These are phyloP conservation scores for Arthrinium puccinioides DNA, from an alignment of 2,329 filamentous ascomycete genomes.

Conservation along the genomic window DNA sequence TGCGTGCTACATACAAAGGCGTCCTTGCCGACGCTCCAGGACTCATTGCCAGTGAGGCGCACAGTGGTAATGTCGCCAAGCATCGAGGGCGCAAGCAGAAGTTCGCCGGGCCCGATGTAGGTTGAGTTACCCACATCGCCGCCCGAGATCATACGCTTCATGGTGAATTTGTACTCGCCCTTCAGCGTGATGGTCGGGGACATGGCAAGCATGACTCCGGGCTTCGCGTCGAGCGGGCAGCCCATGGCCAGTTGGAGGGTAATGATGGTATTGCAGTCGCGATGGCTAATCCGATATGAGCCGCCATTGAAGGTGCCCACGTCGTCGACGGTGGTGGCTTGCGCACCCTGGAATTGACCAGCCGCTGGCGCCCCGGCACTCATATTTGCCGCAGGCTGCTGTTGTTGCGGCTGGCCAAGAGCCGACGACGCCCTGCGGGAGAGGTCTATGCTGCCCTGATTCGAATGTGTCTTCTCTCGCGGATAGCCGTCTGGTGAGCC, in stretches of 20 bases:
- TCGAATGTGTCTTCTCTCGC: slow-evolving; percentile 20
- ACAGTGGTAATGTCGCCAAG: slow-evolving; percentile 83
- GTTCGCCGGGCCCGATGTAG: slow-evolving; percentile 84
- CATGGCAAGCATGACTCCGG: slow-evolving; percentile 93
- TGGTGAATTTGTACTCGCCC: slow-evolving; percentile 74
- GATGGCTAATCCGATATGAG: slow-evolving; percentile 85
- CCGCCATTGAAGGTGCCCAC: slow-evolving; percentile 97
- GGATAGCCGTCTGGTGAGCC: slow-evolving; percentile 20
- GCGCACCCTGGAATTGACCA: slow-evolving; percentile 56
- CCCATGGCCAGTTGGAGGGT: slow-evolving; percentile 87
- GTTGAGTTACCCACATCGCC: slow-evolving; percentile 72
- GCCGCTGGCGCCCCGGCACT: slow-evolving; percentile 32
- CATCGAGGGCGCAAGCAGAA: slow-evolving; percentile 72
- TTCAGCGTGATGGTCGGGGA: slow-evolving; percentile 78
- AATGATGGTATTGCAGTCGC: slow-evolving; percentile 82
- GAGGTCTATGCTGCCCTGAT: slow-evolving; percentile 7
- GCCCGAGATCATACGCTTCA: slow-evolving; percentile 85
- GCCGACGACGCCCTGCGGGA: slow-evolving; percentile 9
- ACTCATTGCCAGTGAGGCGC: slow-evolving; percentile 61
- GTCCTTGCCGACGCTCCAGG: slow-evolving; percentile 83
- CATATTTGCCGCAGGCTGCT: slow-evolving; percentile 14
- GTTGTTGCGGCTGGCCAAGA: slow-evolving; percentile 1
- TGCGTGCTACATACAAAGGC: slow-evolving; percentile 80
- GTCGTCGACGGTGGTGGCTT: slow-evolving; percentile 61
- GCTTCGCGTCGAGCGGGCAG: slow-evolving; percentile 73